Evolutionary conservation across 768 basidiomycete genomes (phyloP).

Genomic region (Mycena belliarum): DNA sequence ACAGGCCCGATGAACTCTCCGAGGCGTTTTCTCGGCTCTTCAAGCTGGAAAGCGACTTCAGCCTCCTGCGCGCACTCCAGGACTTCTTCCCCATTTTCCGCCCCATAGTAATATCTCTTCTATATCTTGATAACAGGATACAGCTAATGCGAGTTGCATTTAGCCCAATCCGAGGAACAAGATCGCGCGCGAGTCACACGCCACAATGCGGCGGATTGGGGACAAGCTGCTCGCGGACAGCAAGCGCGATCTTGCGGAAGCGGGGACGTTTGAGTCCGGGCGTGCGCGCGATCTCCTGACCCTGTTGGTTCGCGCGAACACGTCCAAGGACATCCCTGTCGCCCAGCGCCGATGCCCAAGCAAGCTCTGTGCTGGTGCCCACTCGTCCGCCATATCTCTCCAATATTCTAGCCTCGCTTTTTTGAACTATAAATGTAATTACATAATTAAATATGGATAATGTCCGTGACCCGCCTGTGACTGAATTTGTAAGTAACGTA

Average conservation of each 20-base stretch:
- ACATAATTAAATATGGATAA: no score
- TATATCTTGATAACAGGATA: neutral
- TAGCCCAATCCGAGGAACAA: conserved; percentile 35
- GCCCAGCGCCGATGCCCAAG: conserved; percentile 55
- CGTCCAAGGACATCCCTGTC: conserved; percentile 51
- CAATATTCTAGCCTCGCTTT: no score
- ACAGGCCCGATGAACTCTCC: conserved; percentile 40
- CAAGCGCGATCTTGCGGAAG: conserved; percentile 37
- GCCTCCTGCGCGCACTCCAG: conserved; percentile 25
- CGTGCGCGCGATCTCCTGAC: conserved; percentile 56
- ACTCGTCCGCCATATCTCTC: no score
- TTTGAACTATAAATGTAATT: no score
- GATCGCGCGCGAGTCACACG: conserved; percentile 22
- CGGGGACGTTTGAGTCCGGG: conserved; percentile 29
- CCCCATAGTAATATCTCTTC: conserved; percentile 26
- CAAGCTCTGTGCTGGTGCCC: no score
- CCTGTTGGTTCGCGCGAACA: conserved; percentile 61
- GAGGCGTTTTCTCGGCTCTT: conserved; percentile 45
- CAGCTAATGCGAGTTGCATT: no score
- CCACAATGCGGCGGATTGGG: conserved; percentile 52
- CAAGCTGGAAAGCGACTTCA: conserved; percentile 35
- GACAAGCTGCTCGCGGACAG: conserved; percentile 48
- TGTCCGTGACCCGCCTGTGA: no score
- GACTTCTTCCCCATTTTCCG: conserved; percentile 29
- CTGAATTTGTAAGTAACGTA: no score